phyloP scores from a whole-genome alignment of 2,329 filamentous ascomycete genomes.

The Hymenoscyphus fructigenus region DNA sequence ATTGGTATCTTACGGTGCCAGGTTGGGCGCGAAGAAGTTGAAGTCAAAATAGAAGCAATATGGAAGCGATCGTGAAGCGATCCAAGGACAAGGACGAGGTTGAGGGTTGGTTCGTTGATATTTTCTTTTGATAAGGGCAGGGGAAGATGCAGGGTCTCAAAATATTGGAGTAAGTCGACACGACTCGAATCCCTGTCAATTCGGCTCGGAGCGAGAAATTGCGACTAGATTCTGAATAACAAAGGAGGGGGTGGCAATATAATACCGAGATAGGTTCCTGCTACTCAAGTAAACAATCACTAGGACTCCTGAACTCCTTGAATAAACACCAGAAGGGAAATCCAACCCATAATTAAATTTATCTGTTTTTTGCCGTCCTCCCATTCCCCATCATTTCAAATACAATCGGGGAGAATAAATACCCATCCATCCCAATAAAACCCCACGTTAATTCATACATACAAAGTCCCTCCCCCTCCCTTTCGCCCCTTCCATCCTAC shows the following conservation, averaged over 20 bases:
- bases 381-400: neutral
- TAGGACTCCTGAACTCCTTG: too few species aligned
- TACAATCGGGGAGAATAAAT: neutral
- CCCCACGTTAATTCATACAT: conserved; percentile 1
- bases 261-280: too few species aligned
- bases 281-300: too few species aligned
- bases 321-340: neutral
- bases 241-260: too few species aligned
- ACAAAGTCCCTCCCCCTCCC: neutral
- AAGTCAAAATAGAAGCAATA: neutral
- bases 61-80: neutral
- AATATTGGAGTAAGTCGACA: too few species aligned
- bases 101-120: neutral
- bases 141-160: neutral
- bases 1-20: neutral
- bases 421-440: neutral
- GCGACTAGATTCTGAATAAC: too few species aligned
- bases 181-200: too few species aligned
- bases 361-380: neutral
- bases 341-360: neutral
- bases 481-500: neutral
- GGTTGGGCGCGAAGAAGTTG: neutral
- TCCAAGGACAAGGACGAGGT: too few species aligned
- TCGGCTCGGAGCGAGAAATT: too few species aligned
- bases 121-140: conserved; percentile 1